Evolutionary conservation across 2,329 filamentous ascomycete species (phyloP).

Genomic region (Ciborinia camelliae): DNA sequence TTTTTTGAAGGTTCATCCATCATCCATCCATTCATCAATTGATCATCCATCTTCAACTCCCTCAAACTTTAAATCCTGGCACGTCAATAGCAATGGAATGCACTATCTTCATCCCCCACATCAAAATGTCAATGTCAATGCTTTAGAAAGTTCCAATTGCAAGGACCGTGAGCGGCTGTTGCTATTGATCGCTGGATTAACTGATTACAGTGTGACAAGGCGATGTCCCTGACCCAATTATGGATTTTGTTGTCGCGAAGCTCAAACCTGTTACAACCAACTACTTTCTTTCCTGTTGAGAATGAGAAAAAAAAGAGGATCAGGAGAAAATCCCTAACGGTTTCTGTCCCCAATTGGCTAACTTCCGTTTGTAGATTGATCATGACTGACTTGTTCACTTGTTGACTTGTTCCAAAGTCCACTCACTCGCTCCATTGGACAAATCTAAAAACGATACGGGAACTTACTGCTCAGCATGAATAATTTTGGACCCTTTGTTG

Average conservation of each 20-base stretch:
- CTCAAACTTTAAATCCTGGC: neutral
- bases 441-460: neutral
- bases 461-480: constrained; percentile 18
- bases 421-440: neutral
- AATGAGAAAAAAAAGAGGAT: constrained; percentile 8
- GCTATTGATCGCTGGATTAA: neutral
- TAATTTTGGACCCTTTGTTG: constrained; percentile 25
- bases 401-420: neutral
- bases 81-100: too few relatives aligned
- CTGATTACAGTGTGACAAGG: neutral
- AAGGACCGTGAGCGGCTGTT: neutral
- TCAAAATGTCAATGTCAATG: neutral
- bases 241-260: constrained; percentile 6
- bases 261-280: constrained; percentile 16
- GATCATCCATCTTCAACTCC: neutral
- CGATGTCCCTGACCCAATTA: constrained; percentile 3
- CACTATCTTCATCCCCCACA: neutral
- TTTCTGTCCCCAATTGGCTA: constrained; percentile 30
- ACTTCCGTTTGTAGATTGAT: constrained; percentile 33
- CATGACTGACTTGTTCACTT: neutral
- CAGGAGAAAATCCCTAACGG: constrained; percentile 16
- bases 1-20: neutral
- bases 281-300: too few relatives aligned
- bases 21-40: neutral
- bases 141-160: constrained; percentile 3